These are phyloP conservation scores for Geotrichum europaeum DNA, from an alignment of 1,139 yeast genomes.

Conservation along the genomic window DNA sequence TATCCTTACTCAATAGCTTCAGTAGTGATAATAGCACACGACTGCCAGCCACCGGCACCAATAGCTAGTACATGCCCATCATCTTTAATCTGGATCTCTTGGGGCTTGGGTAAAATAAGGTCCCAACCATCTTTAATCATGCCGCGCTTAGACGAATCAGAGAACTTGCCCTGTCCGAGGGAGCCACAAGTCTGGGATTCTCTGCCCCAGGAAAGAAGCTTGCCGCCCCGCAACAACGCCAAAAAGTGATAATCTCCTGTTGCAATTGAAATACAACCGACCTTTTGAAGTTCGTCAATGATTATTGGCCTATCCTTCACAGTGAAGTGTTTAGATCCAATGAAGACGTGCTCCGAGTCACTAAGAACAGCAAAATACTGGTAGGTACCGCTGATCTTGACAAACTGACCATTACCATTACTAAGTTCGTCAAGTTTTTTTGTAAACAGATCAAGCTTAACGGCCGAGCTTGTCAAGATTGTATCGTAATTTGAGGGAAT, in stretches of 20 bases:
- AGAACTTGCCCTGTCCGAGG: slow-evolving; percentile 55
- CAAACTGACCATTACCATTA: slow-evolving; percentile 30
- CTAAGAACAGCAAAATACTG: slow-evolving; percentile 50
- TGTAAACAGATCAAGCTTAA: slow-evolving; percentile 1
- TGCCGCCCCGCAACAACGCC: slow-evolving; percentile 57
- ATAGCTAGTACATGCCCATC: slow-evolving; percentile 46
- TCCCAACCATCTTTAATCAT: slow-evolving; percentile 32
- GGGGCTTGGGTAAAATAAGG: slow-evolving; percentile 42
- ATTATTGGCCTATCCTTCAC: slow-evolving; percentile 29
- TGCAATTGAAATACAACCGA: slow-evolving; percentile 50
- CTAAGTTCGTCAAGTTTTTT: background rate
- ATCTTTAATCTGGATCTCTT: slow-evolving; percentile 32
- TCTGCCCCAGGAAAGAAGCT: slow-evolving; percentile 62
- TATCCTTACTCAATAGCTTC: slow-evolving; percentile 10
- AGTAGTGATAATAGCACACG: slow-evolving; percentile 48
- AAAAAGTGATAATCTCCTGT: slow-evolving; percentile 71
- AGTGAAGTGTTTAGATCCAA: slow-evolving; percentile 35
- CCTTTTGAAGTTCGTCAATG: slow-evolving; percentile 45
- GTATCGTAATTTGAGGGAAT: slow-evolving; percentile 19
- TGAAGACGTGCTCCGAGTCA: slow-evolving; percentile 45
- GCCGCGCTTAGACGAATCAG: slow-evolving; percentile 17
- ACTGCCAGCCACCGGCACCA: slow-evolving; percentile 80
- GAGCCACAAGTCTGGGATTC: slow-evolving; percentile 64
- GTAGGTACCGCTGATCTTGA: slow-evolving; percentile 47
- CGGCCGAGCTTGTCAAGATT: slow-evolving; percentile 14